phyloP scores from a whole-genome alignment of 768 basidiomycete species.

The Tylopilus sp. region DNA sequence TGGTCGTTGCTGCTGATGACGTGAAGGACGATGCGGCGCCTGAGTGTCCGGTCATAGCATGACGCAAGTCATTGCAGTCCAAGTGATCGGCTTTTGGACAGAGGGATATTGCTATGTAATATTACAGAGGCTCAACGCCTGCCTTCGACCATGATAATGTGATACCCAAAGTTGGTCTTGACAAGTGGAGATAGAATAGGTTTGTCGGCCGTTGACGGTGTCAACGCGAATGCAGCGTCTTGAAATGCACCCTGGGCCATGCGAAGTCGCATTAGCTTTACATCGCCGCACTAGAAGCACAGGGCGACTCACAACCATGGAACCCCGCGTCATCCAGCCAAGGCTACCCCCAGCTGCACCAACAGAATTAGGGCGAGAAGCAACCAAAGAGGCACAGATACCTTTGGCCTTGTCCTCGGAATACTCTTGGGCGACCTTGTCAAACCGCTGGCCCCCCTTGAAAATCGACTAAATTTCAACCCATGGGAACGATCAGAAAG shows the following conservation, averaged over 20 bases:
- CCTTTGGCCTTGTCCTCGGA: constrained; percentile 92
- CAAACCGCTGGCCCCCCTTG: constrained; percentile 79
- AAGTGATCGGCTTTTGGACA: constrained; percentile 5
- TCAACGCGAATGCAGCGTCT: constrained; percentile 81
- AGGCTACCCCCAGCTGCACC: constrained; percentile 73
- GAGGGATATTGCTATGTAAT: constrained; percentile 18
- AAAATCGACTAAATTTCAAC: background rate
- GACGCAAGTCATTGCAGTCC: constrained; percentile 1
- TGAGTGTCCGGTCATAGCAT: constrained; percentile 26
- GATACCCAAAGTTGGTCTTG: constrained; percentile 83
- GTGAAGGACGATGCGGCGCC: constrained; percentile 31
- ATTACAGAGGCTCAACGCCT: constrained; percentile 43
- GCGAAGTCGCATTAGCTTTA: constrained; percentile 1
- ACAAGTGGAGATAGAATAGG: constrained; percentile 69
- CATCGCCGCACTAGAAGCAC: background rate
- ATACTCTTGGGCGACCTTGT: constrained; percentile 87
- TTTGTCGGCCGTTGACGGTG: constrained; percentile 78
- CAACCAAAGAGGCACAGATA: constrained; percentile 20
- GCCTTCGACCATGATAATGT: constrained; percentile 90
- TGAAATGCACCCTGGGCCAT: constrained; percentile 62
- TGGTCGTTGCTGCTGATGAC: constrained; percentile 31
- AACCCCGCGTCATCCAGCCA: constrained; percentile 84
- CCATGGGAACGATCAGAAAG: background rate
- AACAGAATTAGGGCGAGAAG: constrained; percentile 1
- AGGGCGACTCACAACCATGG: constrained; percentile 62